Base-by-base conservation (phyloP, 345 rosid species). In the Corchorus olitorius region DNA sequence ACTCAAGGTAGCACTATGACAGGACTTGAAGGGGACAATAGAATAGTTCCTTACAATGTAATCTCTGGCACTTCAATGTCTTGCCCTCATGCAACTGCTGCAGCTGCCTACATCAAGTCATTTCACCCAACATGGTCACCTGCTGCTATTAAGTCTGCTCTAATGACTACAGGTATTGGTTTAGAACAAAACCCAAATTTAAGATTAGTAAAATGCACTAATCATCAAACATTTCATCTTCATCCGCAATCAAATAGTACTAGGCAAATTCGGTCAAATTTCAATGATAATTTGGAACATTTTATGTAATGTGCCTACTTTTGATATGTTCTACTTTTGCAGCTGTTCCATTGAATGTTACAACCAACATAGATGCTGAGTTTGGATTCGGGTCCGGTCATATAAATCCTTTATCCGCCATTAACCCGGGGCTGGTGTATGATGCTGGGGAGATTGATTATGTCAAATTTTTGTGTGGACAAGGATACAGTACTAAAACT, bases 31-130 rank as follows among this genome's bases (percentile, higher is more conserved):
- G 80, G 79, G 6, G 91, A 84, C 61, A 54, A 77, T 9, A 81
- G 89, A 62, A 17, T 69, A 37, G 82, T 75, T 3, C 75, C 74
- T 7, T 86, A 78, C 68, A 89, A 86, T 48, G 71, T 87, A 52
- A 0, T 62, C 13, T 83, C 87, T 11, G 90, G 91, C 6, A 86
- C 89, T 46, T 89, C 93, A 39, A 86, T 89, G 90, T 78, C 93
- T 52, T 88, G 88, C 49, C 89, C 91, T 3, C 89, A 87, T 66
- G 87, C 79, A 46, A 73, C 88, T 33, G 93, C 79, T 9, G 80
- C 65, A 15, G 91, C 90, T 16, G 80, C 88, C 41, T 87, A 83
- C 22, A 1, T 88, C 77, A 88, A 83, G 70, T 81, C 90, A 9
- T 71, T 78, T 66, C 67, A 77, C 10, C 81, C 86, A 0, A 69